These are phyloP conservation scores for Poa pratensis DNA, from an alignment of 176 grass and related monocot species.

Conservation along the genomic window DNA sequence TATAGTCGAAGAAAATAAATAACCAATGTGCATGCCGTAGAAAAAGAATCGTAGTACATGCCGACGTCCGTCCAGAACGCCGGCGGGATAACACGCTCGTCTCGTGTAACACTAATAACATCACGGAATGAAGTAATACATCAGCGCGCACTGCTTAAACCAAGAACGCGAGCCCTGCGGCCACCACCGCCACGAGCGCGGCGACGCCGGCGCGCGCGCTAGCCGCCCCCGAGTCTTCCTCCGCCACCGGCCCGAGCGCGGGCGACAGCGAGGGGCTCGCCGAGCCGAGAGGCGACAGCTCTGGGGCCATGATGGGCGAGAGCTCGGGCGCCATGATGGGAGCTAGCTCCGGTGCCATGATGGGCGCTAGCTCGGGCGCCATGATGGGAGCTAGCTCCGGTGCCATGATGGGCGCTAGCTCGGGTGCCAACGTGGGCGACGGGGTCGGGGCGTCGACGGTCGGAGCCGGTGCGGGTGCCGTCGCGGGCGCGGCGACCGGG, in stretches of 20 bases:
- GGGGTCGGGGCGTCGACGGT: slow-evolving; percentile 39
- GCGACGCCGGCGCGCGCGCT: slow-evolving; percentile 18
- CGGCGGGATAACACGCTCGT: slow-evolving; percentile 8
- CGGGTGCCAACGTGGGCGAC: slow-evolving; percentile 31
- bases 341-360: slow-evolving; percentile 11
- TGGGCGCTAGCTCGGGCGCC: slow-evolving; percentile 34
- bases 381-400: not conserved
- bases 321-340: slow-evolving; percentile 23
- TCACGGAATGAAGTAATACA: not conserved
- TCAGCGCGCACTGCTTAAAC: slow-evolving; percentile 46
- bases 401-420: slow-evolving; percentile 33
- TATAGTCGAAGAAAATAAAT: slow-evolving; percentile 35
- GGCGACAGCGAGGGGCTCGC: slow-evolving; percentile 29
- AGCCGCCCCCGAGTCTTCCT: slow-evolving; percentile 26
- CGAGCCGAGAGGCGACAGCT: slow-evolving; percentile 32
- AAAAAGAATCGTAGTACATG: slow-evolving; percentile 39
- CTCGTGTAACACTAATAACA: not conserved
- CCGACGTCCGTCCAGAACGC: not conserved
- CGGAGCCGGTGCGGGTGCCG: slow-evolving; percentile 38
- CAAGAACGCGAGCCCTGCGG: slow-evolving; percentile 45
- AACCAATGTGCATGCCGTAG: slow-evolving; percentile 44
- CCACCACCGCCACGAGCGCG: slow-evolving; percentile 40
- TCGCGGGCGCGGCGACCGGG: slow-evolving; percentile 23
- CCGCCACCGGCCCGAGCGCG: slow-evolving; percentile 21
- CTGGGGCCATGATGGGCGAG: slow-evolving; percentile 36